Evolutionary conservation across 2,329 filamentous ascomycete species (phyloP).

Genomic region (Diaporthe sp.): DNA sequence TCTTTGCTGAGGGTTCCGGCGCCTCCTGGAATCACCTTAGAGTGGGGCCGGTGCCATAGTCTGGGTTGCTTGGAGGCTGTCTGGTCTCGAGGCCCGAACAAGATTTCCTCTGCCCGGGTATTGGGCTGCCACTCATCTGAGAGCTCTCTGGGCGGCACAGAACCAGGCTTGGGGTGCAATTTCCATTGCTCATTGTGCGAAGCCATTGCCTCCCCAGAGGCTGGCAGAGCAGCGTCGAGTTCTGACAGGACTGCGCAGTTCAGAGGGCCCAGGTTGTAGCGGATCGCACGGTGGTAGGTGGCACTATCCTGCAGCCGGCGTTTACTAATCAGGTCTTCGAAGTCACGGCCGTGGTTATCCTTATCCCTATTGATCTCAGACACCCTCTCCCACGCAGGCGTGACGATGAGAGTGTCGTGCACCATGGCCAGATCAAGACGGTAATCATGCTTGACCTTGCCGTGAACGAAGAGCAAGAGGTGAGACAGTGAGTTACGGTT

Average conservation of each 20-base stretch:
- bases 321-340: constrained; percentile 33
- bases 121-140: constrained; percentile 6
- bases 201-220: neutral
- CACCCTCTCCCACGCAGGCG: constrained; percentile 27
- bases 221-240: constrained; percentile 22
- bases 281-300: constrained; percentile 37
- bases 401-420: constrained; percentile 37
- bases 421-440: constrained; percentile 37
- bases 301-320: neutral
- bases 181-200: constrained; percentile 1
- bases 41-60: neutral
- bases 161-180: neutral
- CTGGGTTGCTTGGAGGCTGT: neutral
- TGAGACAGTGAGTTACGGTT: constrained; percentile 47
- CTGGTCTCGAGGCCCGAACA: constrained; percentile 8
- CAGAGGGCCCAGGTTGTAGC: constrained; percentile 36
- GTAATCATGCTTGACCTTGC: neutral
- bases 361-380: neutral
- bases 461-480: constrained; percentile 45
- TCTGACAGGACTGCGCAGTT: constrained; percentile 36
- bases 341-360: constrained; percentile 23
- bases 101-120: constrained; percentile 1
- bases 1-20: constrained; percentile 33
- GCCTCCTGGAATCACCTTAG: constrained; percentile 18
- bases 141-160: neutral